Evolutionary conservation across 345 rosid genomes (phyloP), one percentile per base, ranked within the genome.

Genomic region (Clausena lansium): DNA sequence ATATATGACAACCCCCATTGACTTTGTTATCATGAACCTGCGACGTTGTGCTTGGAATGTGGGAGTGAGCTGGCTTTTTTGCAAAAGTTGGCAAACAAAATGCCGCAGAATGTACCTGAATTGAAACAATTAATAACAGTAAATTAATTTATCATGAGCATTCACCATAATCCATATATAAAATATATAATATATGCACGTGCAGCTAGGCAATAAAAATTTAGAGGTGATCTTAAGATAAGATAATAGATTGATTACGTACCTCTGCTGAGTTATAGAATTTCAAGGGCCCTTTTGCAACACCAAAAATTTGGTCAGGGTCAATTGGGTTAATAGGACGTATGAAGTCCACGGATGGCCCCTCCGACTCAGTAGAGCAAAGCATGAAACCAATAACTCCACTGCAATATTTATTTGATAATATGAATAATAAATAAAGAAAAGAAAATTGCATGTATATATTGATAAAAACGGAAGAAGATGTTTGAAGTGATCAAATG

Each of bases 341-440:
- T 61, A 78, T 86, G 88, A 91, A 88, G 77, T 91, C 91, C 28
- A 91, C 92, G 14, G 71, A 35, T 61, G 93, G 89, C 15, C 93
- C 95, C 71, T 89, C 92, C 0, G 57, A 45, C 50, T 45, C 22
- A 52, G 86, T 91, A 24, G 95, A 87, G 83, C 95, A 91, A 27
- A 91, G 92, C 90, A 91, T 79, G 86, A 87, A 88, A 62, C 95
- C 93, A 33, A 89, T 91, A 20, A 88, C 92, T 15, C 95, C 95
- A 76, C 93, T 89, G 91, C 22, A 78, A 78, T 15, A 17, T 11
- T 45, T 45, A 13, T 13, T 45, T 45, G 1, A 30, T 30, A 45
- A 45, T 3, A 41, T 41, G 50, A 45, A 3, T 45, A 45, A 3
- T 45, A 45, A 45, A 30, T 30, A 45, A 33, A 3, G 50, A 45